Percentiles rank a stretch among this genome's conserved stretches.
These are phyloP conservation scores for Pseudofabraea citricarpa DNA, from an alignment of 2,329 filamentous ascomycete genomes.

Conservation along the genomic window DNA sequence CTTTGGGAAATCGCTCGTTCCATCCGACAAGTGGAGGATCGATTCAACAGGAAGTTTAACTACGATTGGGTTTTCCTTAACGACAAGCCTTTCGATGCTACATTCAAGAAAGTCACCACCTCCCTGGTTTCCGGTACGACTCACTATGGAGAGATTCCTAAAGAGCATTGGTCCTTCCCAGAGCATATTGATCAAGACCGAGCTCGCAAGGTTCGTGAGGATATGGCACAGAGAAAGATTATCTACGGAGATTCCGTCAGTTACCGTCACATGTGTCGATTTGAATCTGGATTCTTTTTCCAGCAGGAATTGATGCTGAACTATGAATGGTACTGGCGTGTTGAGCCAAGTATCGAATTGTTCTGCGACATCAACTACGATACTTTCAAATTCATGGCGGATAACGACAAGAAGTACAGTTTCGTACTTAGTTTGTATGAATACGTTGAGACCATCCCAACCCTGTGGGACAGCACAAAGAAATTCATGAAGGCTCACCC, in stretches of 20 bases:
- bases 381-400: constrained; percentile 93
- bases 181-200: constrained; percentile 93
- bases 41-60: constrained; percentile 94
- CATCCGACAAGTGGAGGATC: constrained; percentile 94
- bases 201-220: constrained; percentile 83
- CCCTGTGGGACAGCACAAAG: constrained; percentile 91
- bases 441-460: constrained; percentile 90
- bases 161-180: constrained; percentile 97
- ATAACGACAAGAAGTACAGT: constrained; percentile 97
- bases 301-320: constrained; percentile 88
- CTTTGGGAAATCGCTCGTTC: constrained; percentile 96
- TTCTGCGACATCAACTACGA: constrained; percentile 96
- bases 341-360: constrained; percentile 94
- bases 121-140: constrained; percentile 90
- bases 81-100: constrained; percentile 87
- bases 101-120: constrained; percentile 87
- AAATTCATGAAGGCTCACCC: constrained; percentile 90
- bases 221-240: constrained; percentile 91
- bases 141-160: constrained; percentile 82
- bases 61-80: constrained; percentile 99
- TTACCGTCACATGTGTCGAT: constrained; percentile 99
- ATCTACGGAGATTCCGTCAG: constrained; percentile 97
- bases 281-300: constrained; percentile 99
- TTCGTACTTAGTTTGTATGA: constrained; percentile 95
- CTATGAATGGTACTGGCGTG: constrained; percentile 99